A percentile compares a stretch with the other conserved stretches of the same genome.
phyloP scores from a whole-genome alignment of 2,329 filamentous ascomycete genomes.

The Akanthomyces dipterigenus region DNA sequence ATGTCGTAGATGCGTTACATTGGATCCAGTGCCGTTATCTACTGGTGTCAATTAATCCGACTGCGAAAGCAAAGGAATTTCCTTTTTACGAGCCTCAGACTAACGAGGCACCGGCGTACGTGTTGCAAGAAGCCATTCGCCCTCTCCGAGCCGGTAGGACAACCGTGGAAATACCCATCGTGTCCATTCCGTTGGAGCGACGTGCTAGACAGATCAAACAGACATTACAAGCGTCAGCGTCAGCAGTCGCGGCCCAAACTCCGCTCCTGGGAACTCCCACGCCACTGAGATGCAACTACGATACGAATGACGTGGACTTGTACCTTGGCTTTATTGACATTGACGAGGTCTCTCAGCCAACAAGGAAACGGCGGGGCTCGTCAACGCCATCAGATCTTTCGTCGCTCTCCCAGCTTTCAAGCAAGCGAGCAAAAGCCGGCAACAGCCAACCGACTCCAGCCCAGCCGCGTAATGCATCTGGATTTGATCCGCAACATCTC shows the following conservation, averaged over 20 bases:
- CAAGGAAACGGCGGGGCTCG: not conserved
- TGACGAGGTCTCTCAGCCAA: too few relatives aligned
- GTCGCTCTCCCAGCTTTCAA: not conserved
- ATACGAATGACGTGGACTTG: not conserved
- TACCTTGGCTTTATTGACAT: not conserved
- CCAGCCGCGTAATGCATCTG: not conserved
- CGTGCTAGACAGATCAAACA: not conserved
- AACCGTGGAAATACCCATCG: constrained; percentile 19
- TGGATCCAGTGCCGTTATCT: constrained; percentile 91
- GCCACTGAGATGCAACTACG: not conserved
- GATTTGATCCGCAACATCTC: not conserved
- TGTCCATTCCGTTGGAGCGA: constrained; percentile 18
- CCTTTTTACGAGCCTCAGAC: constrained; percentile 13
- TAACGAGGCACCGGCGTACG: constrained; percentile 14
- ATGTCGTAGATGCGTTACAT: constrained; percentile 67
- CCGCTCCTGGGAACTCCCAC: not conserved
- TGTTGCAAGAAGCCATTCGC: constrained; percentile 22
- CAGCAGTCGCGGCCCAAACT: not conserved
- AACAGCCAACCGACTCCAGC: not conserved
- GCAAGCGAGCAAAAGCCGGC: not conserved
- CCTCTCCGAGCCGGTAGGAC: not conserved
- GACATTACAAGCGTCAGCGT: too few relatives aligned
- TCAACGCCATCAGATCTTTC: not conserved
- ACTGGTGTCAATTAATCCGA: constrained; percentile 42
- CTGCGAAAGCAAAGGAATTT: not conserved